Percentiles rank a stretch among this genome's conserved stretches.
phyloP scores from a whole-genome alignment of 495 filamentous ascomycete species.

The Arthonia radiata region DNA sequence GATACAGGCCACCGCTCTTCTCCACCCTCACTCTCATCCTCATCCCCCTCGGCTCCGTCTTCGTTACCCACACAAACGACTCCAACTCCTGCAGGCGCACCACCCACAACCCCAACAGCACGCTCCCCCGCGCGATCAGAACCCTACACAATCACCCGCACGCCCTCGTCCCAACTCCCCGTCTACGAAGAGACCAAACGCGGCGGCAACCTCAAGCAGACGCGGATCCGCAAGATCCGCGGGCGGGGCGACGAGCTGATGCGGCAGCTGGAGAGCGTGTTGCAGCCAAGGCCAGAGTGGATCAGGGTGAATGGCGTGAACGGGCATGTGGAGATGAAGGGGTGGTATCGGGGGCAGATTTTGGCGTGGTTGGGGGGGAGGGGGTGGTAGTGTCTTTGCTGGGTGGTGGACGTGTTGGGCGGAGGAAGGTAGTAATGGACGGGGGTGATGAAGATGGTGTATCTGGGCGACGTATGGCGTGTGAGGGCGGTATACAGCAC shows the following conservation, averaged over 20 bases:
- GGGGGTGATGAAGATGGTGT: too few species aligned
- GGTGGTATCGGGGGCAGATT: too few species aligned
- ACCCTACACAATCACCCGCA: constrained; percentile 53
- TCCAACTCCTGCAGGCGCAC: too few species aligned
- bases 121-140: constrained; percentile 6
- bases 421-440: too few species aligned
- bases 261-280: constrained; percentile 12
- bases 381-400: too few species aligned
- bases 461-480: too few species aligned
- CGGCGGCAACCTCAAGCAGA: constrained; percentile 54
- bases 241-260: constrained; percentile 23
- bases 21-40: constrained; percentile 8
- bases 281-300: constrained; percentile 11
- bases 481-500: too few species aligned
- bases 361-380: too few species aligned
- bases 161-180: constrained; percentile 41
- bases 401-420: too few species aligned
- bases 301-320: constrained; percentile 15
- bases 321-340: constrained; percentile 13
- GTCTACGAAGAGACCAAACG: constrained; percentile 56
- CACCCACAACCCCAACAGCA: constrained; percentile 17
- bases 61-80: too few species aligned
- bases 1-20: too few species aligned
- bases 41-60: constrained; percentile 2
- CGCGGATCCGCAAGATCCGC: constrained; percentile 51